phyloP scores from a whole-genome alignment of 305 asterid genomes.

The Ruellia speciosa region DNA sequence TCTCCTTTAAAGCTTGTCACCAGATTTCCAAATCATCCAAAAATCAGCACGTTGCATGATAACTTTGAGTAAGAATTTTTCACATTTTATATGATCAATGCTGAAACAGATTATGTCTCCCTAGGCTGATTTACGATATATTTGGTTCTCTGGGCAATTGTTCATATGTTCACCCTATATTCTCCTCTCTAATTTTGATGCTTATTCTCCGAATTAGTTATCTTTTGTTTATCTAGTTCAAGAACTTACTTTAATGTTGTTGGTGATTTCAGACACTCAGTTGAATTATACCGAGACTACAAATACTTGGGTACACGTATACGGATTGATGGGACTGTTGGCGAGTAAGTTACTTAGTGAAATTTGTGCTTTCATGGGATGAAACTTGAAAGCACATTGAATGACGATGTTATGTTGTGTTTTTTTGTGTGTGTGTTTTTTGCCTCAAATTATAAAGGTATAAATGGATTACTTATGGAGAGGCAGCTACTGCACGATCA shows the following conservation, averaged over 20 bases:
- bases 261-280: conserved; percentile 60
- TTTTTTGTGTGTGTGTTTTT: conserved; percentile 1
- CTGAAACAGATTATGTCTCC: conserved; percentile 13
- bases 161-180: conserved; percentile 5
- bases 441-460: conserved; percentile 41
- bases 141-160: conserved; percentile 6
- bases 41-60: conserved; percentile 77
- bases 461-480: conserved; percentile 98
- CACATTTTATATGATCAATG: conserved; percentile 15
- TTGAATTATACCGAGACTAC: conserved; percentile 69
- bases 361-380: conserved; percentile 11
- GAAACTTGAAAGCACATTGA: conserved; percentile 14
- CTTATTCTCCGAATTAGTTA: conserved; percentile 13
- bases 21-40: conserved; percentile 74
- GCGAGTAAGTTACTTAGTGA: conserved; percentile 65
- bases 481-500: conserved; percentile 75
- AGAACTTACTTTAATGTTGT: conserved; percentile 10
- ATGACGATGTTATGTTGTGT: not conserved
- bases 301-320: conserved; percentile 91
- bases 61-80: conserved; percentile 64
- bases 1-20: conserved; percentile 80
- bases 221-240: conserved; percentile 14
- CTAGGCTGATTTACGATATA: conserved; percentile 5
- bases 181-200: conserved; percentile 11
- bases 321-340: conserved; percentile 86